Evolutionary conservation across 2,329 filamentous ascomycete genomes (phyloP).

Genomic region (Incumbomyces lentus): DNA sequence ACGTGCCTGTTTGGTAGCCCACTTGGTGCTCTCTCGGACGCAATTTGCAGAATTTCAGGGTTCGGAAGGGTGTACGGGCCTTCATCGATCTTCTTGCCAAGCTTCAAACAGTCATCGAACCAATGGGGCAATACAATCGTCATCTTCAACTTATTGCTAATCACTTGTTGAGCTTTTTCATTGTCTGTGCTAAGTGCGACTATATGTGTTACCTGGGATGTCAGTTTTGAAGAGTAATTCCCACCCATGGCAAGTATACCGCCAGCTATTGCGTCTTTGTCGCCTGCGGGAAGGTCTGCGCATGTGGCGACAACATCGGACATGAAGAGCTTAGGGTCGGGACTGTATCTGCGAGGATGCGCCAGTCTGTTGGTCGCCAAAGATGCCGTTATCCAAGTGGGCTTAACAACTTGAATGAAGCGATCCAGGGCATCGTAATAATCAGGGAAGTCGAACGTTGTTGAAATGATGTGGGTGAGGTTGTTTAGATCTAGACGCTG

Average conservation of each 20-base stretch:
- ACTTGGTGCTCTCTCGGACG: slow-evolving; percentile 45
- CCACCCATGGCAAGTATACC: slow-evolving; percentile 85
- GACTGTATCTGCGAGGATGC: slow-evolving; percentile 74
- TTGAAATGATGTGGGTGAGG: slow-evolving; percentile 58
- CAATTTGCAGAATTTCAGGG: slow-evolving; percentile 62
- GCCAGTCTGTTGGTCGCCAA: slow-evolving; percentile 59
- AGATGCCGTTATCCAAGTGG: slow-evolving; percentile 67
- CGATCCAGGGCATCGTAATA: slow-evolving; percentile 63
- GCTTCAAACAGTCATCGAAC: slow-evolving; percentile 93
- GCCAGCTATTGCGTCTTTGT: slow-evolving; percentile 86
- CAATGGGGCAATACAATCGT: slow-evolving; percentile 76
- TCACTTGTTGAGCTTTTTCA: slow-evolving; percentile 55
- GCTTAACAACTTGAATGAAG: slow-evolving; percentile 75
- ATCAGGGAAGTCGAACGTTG: slow-evolving; percentile 83
- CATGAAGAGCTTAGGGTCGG: slow-evolving; percentile 84
- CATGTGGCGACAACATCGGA: slow-evolving; percentile 73
- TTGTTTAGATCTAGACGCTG: slow-evolving; percentile 32
- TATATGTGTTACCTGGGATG: slow-evolving; percentile 73
- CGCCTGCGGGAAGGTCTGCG: slow-evolving; percentile 70
- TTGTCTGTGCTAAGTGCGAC: slow-evolving; percentile 70
- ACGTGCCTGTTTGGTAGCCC: slow-evolving; percentile 53
- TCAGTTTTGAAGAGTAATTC: slow-evolving; percentile 61
- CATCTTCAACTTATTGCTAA: slow-evolving; percentile 55
- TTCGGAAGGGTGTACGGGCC: slow-evolving; percentile 75
- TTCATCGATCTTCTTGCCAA: slow-evolving; percentile 86